Evolutionary conservation across 306 rosid species (phyloP).

Genomic region (Dryas alaskensis): DNA sequence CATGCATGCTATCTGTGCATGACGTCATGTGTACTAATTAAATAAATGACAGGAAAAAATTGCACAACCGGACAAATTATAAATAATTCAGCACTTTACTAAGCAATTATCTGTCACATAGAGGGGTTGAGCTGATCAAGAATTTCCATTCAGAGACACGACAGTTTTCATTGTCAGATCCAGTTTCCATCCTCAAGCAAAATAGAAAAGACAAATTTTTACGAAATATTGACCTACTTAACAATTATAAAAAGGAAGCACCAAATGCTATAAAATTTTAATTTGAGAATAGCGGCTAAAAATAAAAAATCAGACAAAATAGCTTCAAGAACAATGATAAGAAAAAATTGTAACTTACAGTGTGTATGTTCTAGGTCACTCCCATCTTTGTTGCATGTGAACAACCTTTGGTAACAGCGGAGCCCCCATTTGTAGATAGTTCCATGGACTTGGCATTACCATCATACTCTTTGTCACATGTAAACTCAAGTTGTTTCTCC

Average conservation of each 20-base stretch:
- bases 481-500: constrained; percentile 86
- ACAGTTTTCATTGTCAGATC: neutral
- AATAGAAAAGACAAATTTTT: neutral
- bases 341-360: constrained; percentile 41
- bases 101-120: neutral
- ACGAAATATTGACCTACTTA: neutral
- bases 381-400: constrained; percentile 49
- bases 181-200: neutral
- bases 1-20: neutral
- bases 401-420: constrained; percentile 43
- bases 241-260: neutral
- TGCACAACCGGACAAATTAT: neutral
- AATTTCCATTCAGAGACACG: neutral
- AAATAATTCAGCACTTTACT: neutral
- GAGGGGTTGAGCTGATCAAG: neutral
- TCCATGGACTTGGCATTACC: constrained; percentile 36
- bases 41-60: neutral
- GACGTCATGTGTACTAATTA: neutral
- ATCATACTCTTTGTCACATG: constrained; percentile 61
- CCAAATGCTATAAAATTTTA: neutral
- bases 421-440: constrained; percentile 38
- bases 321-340: neutral
- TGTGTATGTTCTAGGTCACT: constrained; percentile 46
- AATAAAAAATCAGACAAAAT: neutral
- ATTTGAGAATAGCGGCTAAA: neutral